Percentiles rank a stretch among this genome's conserved stretches.
These are phyloP conservation scores for Clavulina sp. DNA, from an alignment of 768 basidiomycete genomes.

Conservation along the genomic window DNA sequence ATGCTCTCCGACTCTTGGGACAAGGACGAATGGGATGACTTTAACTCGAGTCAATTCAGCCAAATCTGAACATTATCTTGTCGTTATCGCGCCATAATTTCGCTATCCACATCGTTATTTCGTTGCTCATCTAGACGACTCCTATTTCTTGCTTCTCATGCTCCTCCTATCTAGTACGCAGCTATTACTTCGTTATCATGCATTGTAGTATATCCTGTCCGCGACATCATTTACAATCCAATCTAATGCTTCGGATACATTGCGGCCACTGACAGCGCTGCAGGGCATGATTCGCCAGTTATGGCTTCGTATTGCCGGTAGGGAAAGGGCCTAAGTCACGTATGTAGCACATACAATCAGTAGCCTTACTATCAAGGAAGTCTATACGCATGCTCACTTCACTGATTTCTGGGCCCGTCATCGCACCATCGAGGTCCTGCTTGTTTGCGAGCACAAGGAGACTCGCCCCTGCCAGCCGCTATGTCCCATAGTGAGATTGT, in stretches of 20 bases:
- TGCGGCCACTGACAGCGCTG: conserved; percentile 79
- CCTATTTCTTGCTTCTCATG: too few relatives aligned
- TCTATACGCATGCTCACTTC: conserved; percentile 36
- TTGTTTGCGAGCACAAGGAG: conserved; percentile 95
- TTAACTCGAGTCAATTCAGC: too few relatives aligned
- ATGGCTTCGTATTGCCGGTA: conserved; percentile 69
- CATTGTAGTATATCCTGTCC: conserved; percentile 58
- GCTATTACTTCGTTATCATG: not conserved
- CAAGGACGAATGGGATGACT: too few relatives aligned
- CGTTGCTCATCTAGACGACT: too few relatives aligned
- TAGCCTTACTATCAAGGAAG: not conserved
- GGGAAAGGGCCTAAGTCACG: conserved; percentile 65
- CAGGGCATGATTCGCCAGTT: conserved; percentile 82
- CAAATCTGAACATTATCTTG: too few relatives aligned
- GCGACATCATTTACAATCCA: conserved; percentile 89
- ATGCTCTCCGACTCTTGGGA: too few relatives aligned
- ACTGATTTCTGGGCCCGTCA: conserved; percentile 66
- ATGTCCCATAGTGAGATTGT: not conserved
- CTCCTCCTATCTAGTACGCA: too few relatives aligned
- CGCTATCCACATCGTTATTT: too few relatives aligned
- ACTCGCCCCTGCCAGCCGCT: conserved; percentile 93
- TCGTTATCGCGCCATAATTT: too few relatives aligned
- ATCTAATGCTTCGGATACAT: conserved; percentile 69
- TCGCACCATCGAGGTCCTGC: conserved; percentile 80
- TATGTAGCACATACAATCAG: conserved; percentile 2